These are phyloP conservation scores for Moniliophthora roreri DNA, from an alignment of 1,284 basidiomycete species.

Conservation along the genomic window DNA sequence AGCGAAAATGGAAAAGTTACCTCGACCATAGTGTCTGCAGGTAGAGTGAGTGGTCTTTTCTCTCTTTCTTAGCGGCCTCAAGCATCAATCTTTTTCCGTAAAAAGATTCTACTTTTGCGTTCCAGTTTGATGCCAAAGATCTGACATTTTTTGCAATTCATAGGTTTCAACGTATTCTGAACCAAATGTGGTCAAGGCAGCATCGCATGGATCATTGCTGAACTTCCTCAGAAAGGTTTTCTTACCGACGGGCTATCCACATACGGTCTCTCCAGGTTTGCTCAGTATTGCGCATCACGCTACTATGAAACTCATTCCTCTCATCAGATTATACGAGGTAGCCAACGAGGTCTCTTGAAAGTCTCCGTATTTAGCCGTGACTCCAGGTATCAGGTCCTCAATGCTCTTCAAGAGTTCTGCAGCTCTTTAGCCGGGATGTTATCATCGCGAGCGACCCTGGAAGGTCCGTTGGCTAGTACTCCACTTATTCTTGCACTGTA, in stretches of 20 bases:
- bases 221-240: slow-evolving; percentile 50
- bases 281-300: not conserved
- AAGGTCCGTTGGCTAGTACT: slow-evolving; percentile 40
- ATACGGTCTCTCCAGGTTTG: slow-evolving; percentile 57
- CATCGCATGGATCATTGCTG: not conserved
- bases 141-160: too few species aligned
- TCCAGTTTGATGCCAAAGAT: too few species aligned
- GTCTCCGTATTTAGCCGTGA: not conserved
- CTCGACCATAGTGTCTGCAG: too few species aligned
- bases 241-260: slow-evolving; percentile 60
- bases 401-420: slow-evolving; percentile 68
- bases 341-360: not conserved
- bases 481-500: not conserved
- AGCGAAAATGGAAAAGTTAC: too few species aligned
- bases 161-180: too few species aligned
- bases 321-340: slow-evolving; percentile 31
- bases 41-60: too few species aligned
- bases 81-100: too few species aligned
- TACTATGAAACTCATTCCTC: not conserved
- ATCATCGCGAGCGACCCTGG: slow-evolving; percentile 65
- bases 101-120: too few species aligned
- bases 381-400: slow-evolving; percentile 59
- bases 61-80: too few species aligned
- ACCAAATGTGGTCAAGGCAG: too few species aligned
- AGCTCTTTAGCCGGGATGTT: slow-evolving; percentile 62